phyloP scores from a whole-genome alignment of 225 moss, liverwort and hornwort genomes.

The Asterella californica region DNA sequence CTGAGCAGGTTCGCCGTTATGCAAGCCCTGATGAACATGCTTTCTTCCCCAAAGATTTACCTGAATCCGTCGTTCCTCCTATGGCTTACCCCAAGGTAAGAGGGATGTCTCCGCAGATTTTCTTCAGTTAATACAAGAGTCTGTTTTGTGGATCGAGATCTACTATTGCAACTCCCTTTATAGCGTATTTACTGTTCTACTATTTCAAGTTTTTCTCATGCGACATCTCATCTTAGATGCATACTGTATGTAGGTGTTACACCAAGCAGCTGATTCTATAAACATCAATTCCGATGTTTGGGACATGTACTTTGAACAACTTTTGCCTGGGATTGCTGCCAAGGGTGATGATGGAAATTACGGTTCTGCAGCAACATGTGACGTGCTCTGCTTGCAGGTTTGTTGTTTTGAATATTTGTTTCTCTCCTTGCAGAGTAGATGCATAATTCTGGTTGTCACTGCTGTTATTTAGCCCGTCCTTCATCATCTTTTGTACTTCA shows the following conservation, averaged over 20 bases:
- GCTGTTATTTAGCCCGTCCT: neutral
- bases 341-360: conserved; percentile 92
- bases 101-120: neutral
- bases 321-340: conserved; percentile 62
- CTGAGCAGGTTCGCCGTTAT: conserved; percentile 71
- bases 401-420: neutral
- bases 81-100: conserved; percentile 55
- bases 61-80: conserved; percentile 61
- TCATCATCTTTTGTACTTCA: neutral
- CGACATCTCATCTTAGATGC: neutral
- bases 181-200: too few relatives aligned
- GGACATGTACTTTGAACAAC: conserved; percentile 70
- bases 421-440: neutral
- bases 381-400: conserved; percentile 91
- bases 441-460: neutral
- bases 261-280: conserved; percentile 68
- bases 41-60: conserved; percentile 63
- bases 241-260: conserved; percentile 44
- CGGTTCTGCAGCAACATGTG: conserved; percentile 79
- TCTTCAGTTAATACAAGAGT: neutral
- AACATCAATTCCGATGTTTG: conserved; percentile 79
- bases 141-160: too few relatives aligned
- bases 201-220: neutral
- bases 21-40: conserved; percentile 84
- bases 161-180: too few relatives aligned